A percentile compares a stretch with the other conserved stretches of the same genome.
Conservation (phyloP, 768 basidiomycete species). For the Gloeopeniophorella convolvens region DNA sequence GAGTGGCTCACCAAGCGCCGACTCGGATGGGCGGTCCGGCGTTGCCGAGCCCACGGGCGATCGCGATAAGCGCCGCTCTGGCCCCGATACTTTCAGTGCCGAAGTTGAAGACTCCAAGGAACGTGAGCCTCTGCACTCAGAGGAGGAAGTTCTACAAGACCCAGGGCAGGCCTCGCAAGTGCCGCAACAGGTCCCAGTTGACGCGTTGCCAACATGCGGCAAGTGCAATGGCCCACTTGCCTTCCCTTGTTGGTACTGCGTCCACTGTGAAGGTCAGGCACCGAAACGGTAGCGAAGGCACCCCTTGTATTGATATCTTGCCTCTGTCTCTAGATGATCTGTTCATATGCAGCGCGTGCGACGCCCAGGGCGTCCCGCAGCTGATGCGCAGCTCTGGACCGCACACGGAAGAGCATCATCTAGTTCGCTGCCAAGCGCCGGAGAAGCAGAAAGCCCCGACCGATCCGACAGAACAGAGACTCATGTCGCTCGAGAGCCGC, state of each 20-base stretch:
- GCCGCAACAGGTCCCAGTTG: neutral
- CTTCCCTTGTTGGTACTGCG: constrained; percentile 28
- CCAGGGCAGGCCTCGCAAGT: neutral
- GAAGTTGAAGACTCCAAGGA: no score
- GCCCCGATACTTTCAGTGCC: no score
- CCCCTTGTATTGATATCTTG: neutral
- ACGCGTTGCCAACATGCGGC: constrained; percentile 15
- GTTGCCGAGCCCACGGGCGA: no score
- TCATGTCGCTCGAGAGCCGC: neutral
- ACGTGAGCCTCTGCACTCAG: no score
- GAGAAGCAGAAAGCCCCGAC: neutral
- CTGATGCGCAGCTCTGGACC: constrained; percentile 1
- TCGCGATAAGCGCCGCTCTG: no score
- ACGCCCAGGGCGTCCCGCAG: neutral
- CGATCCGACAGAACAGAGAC: neutral
- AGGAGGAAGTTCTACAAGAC: no score
- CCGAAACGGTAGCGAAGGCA: no score
- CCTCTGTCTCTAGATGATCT: neutral
- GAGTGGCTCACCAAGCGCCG: no score
- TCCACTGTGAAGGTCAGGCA: constrained; percentile 23
- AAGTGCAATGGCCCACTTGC: constrained; percentile 18
- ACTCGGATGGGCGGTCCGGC: no score
- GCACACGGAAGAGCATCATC: constrained; percentile 4
- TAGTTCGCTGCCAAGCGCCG: constrained; percentile 10
- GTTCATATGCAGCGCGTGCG: constrained; percentile 20